Percentiles rank a stretch among this genome's conserved stretches.
Evolutionary conservation across 805 yeast species (phyloP).

Genomic region (Zygotorulaspora sp.): DNA sequence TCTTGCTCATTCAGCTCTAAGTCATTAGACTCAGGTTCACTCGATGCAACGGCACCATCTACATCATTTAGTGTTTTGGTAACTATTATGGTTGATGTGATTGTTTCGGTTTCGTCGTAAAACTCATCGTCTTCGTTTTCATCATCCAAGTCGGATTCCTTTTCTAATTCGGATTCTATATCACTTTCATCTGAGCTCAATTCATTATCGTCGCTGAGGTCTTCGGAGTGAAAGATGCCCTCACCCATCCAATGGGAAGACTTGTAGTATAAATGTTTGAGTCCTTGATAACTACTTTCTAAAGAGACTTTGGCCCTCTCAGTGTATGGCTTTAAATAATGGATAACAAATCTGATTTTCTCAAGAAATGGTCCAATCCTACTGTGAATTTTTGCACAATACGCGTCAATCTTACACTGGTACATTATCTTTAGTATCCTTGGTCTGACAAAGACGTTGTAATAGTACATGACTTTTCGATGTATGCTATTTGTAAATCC

Average conservation of each 20-base stretch:
- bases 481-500: slow-evolving; percentile 1
- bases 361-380: slow-evolving; percentile 15
- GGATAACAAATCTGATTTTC: slow-evolving; percentile 11
- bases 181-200: slow-evolving; percentile 3
- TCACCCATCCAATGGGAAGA: slow-evolving; percentile 12
- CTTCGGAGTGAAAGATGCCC: slow-evolving; percentile 5
- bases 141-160: slow-evolving; percentile 6
- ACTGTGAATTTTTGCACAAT: slow-evolving; percentile 8
- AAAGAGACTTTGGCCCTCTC: slow-evolving; percentile 8
- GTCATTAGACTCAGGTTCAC: slow-evolving; percentile 10
- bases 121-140: slow-evolving; percentile 11
- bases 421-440: slow-evolving; percentile 5
- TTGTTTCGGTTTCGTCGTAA: slow-evolving; percentile 15
- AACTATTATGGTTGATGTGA: slow-evolving; percentile 21
- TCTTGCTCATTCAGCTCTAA: slow-evolving; percentile 22
- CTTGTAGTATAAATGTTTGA: slow-evolving; percentile 5
- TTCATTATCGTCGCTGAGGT: slow-evolving; percentile 2
- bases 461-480: slow-evolving; percentile 11
- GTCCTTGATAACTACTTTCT: slow-evolving; percentile 4
- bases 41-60: slow-evolving; percentile 7
- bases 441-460: slow-evolving; percentile 13
- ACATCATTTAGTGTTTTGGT: slow-evolving; percentile 19
- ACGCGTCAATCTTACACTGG: slow-evolving; percentile 8
- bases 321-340: slow-evolving; percentile 12
- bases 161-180: neutral